Evolutionary conservation across 2,329 filamentous ascomycete species (phyloP).

Genomic region (Aspergillus viridinutans): DNA sequence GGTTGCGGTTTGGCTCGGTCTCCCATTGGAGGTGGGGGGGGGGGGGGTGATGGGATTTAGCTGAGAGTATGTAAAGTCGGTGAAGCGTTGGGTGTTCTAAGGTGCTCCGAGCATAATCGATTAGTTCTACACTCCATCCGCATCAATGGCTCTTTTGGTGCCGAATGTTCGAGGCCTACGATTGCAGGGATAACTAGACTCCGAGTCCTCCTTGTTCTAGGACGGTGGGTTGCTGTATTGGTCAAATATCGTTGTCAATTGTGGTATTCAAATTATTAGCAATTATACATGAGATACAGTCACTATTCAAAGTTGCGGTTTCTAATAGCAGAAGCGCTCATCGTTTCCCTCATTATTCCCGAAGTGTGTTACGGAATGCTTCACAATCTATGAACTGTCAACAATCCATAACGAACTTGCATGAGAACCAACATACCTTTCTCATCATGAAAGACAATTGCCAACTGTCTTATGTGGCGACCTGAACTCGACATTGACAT

Average conservation of each 20-base stretch:
- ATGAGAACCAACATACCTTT: neutral
- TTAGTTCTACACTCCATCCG: too few relatives aligned
- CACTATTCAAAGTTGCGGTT: too few relatives aligned
- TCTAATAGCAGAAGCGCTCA: neutral
- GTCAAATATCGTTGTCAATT: neutral
- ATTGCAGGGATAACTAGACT: neutral
- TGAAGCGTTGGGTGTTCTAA: too few relatives aligned
- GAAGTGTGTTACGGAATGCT: neutral
- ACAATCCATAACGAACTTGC: neutral
- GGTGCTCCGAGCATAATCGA: too few relatives aligned
- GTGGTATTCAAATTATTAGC: neutral
- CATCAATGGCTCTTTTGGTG: too few relatives aligned
- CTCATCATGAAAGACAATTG: neutral
- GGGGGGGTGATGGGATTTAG: too few relatives aligned
- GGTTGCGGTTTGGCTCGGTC: too few relatives aligned
- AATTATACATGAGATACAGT: neutral
- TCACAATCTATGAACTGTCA: neutral
- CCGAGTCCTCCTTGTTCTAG: too few relatives aligned
- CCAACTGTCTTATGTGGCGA: neutral
- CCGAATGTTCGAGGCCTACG: neutral
- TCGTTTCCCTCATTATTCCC: neutral
- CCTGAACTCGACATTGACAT: neutral
- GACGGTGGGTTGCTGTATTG: too few relatives aligned
- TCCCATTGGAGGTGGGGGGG: too few relatives aligned
- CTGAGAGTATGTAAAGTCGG: too few relatives aligned